Evolutionary conservation across 805 yeast species (phyloP).

Genomic region (Saccharomycopsis sp.): DNA sequence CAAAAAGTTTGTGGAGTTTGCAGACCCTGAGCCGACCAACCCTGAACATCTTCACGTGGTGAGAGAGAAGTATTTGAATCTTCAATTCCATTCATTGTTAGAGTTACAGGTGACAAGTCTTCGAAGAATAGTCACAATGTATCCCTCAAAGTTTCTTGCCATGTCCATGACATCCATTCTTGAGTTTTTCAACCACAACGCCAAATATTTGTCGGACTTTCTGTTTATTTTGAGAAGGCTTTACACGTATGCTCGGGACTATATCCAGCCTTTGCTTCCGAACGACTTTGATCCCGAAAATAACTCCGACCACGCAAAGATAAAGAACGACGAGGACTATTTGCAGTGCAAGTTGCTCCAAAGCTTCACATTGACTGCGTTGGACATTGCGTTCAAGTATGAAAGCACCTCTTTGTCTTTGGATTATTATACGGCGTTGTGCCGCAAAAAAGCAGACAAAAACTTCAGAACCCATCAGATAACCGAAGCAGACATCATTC

Average conservation of each 20-base stretch:
- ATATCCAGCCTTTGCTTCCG: slow-evolving; percentile 41
- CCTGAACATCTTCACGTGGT: slow-evolving; percentile 10
- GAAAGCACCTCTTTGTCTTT: slow-evolving; percentile 27
- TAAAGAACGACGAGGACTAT: slow-evolving; percentile 48
- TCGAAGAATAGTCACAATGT: slow-evolving; percentile 55
- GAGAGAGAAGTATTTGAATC: slow-evolving; percentile 31
- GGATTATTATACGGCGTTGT: slow-evolving; percentile 25
- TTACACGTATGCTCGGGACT: slow-evolving; percentile 57
- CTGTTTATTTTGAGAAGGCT: slow-evolving; percentile 53
- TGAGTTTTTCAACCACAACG: slow-evolving; percentile 42
- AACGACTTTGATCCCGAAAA: slow-evolving; percentile 26
- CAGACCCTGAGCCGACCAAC: slow-evolving; percentile 23
- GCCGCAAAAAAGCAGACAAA: background rate
- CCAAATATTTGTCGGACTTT: slow-evolving; percentile 29
- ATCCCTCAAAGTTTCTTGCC: slow-evolving; percentile 74
- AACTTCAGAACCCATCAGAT: background rate
- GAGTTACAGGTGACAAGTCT: slow-evolving; percentile 58
- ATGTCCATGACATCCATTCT: slow-evolving; percentile 58
- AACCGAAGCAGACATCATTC: background rate
- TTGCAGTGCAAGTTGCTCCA: slow-evolving; percentile 62
- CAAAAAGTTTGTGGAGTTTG: slow-evolving; percentile 18
- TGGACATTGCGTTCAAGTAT: slow-evolving; percentile 34
- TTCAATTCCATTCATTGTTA: slow-evolving; percentile 58
- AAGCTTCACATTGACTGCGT: slow-evolving; percentile 49
- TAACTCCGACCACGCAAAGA: slow-evolving; percentile 35